Conservation (phyloP, 306 rosid genomes). For the Trifolium subterraneum region DNA sequence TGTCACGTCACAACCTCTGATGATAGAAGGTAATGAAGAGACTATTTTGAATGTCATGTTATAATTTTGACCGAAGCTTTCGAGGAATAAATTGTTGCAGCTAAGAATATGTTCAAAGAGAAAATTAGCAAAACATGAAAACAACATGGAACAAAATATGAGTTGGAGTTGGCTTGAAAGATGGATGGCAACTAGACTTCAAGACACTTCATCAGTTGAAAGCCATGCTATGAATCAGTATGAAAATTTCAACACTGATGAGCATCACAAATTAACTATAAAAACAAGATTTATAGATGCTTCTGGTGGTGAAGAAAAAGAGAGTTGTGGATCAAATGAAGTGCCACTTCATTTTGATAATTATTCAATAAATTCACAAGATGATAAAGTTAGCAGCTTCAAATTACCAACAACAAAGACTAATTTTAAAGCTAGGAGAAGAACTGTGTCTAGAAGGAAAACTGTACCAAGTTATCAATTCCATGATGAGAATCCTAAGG, state of each 20-base stretch:
- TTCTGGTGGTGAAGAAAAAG: slow-evolving; percentile 75
- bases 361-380: slow-evolving; percentile 49
- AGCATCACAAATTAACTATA: slow-evolving; percentile 31
- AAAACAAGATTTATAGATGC: slow-evolving; percentile 57
- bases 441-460: slow-evolving; percentile 60
- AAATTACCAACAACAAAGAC: slow-evolving; percentile 45
- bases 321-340: slow-evolving; percentile 95
- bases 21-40: too few species aligned
- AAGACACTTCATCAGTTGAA: slow-evolving; percentile 64
- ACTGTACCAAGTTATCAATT: slow-evolving; percentile 61
- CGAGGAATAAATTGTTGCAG: slow-evolving; percentile 18
- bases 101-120: slow-evolving; percentile 81
- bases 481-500: slow-evolving; percentile 58
- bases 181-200: slow-evolving; percentile 95
- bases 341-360: slow-evolving; percentile 63
- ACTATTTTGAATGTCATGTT: too few species aligned
- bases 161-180: slow-evolving; percentile 98
- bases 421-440: slow-evolving; percentile 59
- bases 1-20: too few species aligned
- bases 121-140: slow-evolving; percentile 50
- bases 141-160: slow-evolving; percentile 63
- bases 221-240: slow-evolving; percentile 53
- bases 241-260: slow-evolving; percentile 47
- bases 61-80: too few species aligned
- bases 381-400: slow-evolving; percentile 44